phyloP scores from a whole-genome alignment of 2,329 filamentous ascomycete species.

The Penicillium thymicola region DNA sequence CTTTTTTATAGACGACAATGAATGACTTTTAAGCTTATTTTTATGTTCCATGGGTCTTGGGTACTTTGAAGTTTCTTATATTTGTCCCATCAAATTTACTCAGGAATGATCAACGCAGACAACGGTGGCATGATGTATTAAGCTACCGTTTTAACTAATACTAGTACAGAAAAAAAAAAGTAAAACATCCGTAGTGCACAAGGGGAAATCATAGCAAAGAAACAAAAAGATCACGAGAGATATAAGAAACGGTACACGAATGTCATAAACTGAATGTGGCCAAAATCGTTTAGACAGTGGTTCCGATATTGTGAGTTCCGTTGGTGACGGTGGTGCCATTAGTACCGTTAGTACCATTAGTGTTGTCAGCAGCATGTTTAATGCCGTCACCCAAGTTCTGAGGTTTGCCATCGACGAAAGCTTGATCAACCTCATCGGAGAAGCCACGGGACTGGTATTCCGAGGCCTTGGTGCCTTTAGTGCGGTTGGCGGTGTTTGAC shows the following conservation, averaged over 20 bases:
- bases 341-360: background rate
- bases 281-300: background rate
- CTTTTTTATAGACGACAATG: conserved; percentile 22
- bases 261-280: background rate
- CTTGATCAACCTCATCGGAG: conserved; percentile 32
- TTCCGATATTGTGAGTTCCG: conserved; percentile 1
- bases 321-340: background rate
- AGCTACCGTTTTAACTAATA: conserved; percentile 18
- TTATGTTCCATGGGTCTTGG: background rate
- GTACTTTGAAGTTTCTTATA: background rate
- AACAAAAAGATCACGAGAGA: conserved; percentile 1
- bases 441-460: conserved; percentile 29
- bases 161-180: conserved; percentile 14
- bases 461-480: conserved; percentile 4
- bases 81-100: background rate
- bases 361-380: conserved; percentile 8
- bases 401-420: conserved; percentile 27
- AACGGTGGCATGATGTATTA: conserved; percentile 25
- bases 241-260: conserved; percentile 1
- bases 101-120: conserved; percentile 3
- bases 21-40: conserved; percentile 17
- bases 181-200: conserved; percentile 12
- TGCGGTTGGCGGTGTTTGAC: conserved; percentile 1
- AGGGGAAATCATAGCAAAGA: conserved; percentile 25
- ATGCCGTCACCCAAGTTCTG: conserved; percentile 5